Evolutionary conservation across 2,329 filamentous ascomycete species (phyloP).

Genomic region (Aureobasidium sp.): DNA sequence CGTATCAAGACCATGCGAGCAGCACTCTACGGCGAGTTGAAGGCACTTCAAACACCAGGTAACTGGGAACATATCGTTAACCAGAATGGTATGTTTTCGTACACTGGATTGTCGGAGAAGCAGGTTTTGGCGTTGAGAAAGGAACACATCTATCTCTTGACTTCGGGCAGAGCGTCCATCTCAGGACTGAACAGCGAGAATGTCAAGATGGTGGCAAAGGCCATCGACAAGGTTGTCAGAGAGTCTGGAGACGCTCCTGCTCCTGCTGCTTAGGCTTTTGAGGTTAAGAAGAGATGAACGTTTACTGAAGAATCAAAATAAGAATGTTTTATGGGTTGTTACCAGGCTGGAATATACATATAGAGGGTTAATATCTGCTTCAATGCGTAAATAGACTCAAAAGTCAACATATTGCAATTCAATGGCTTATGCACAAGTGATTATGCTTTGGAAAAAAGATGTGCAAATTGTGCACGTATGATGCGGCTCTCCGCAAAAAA

Average conservation of each 20-base stretch:
- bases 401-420: too few species aligned
- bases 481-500: slow-evolving; percentile 10
- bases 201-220: slow-evolving; percentile 9
- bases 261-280: background rate
- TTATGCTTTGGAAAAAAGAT: too few species aligned
- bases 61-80: slow-evolving; percentile 78
- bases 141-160: slow-evolving; percentile 62
- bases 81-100: slow-evolving; percentile 95
- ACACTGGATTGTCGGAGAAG: slow-evolving; percentile 64
- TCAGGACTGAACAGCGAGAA: slow-evolving; percentile 10
- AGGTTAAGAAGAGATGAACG: too few species aligned
- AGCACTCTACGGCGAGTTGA: slow-evolving; percentile 65
- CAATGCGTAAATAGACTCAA: too few species aligned
- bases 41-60: slow-evolving; percentile 72
- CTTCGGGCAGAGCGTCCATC: background rate
- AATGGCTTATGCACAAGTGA: too few species aligned
- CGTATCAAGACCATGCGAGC: slow-evolving; percentile 83
- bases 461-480: background rate
- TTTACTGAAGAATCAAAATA: too few species aligned
- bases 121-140: slow-evolving; percentile 64
- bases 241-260: slow-evolving; percentile 5
- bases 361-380: too few species aligned
- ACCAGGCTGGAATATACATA: too few species aligned
- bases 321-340: too few species aligned
- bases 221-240: slow-evolving; percentile 12